Evolutionary conservation across 1,284 basidiomycete genomes (phyloP), one percentile per base, ranked within the genome.

Genomic region (Marasmius sp.): DNA sequence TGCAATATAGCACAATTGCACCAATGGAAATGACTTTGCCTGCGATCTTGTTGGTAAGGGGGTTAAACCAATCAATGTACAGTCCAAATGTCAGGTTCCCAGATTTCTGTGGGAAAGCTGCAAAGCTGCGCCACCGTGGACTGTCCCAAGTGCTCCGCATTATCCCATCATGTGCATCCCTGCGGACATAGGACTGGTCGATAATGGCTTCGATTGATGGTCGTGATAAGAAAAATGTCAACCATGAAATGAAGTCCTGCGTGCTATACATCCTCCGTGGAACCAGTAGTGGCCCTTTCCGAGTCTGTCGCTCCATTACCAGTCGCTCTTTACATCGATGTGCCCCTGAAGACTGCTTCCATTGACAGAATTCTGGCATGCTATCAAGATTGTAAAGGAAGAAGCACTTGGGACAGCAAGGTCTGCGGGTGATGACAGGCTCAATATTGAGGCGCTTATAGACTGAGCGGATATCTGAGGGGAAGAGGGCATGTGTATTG

Each of bases 11-110:
- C 50, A 65, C 61, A 14, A 69, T 66, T 0, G 58, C 65, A 16
- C 67, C 66, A n/a, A 64, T 54, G 0, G 69, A 68, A 37, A 68
- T 63, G 0, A 33, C 49, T 50, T 69, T 71, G 0, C 71, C 70
- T 0, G 67, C 67, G 18, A 62, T 38, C 61, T 71, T 70, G 65
- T 72, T 72, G 2, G 64, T 63, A 49, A 52, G 65, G 3, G 72
- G 72, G 58, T 73, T 71, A 61, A 72, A 72, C 65, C 68, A 68
- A 55, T 74, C 72, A 4, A 73, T 55, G 60, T 64, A 70, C 39
- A 41, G 16, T 41, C 39, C 39, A 16, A 41, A 41, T 41, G 39
- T 41, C 9, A 41, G 39, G 16, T 41, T 41, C 39, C 39, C 39
- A 9, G 39, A 41, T 41, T 41, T 9, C 16, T 41, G 39, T 16